Base-by-base conservation (phyloP, 2,329 filamentous ascomycete genomes). In the Colletotrichum melonis region DNA sequence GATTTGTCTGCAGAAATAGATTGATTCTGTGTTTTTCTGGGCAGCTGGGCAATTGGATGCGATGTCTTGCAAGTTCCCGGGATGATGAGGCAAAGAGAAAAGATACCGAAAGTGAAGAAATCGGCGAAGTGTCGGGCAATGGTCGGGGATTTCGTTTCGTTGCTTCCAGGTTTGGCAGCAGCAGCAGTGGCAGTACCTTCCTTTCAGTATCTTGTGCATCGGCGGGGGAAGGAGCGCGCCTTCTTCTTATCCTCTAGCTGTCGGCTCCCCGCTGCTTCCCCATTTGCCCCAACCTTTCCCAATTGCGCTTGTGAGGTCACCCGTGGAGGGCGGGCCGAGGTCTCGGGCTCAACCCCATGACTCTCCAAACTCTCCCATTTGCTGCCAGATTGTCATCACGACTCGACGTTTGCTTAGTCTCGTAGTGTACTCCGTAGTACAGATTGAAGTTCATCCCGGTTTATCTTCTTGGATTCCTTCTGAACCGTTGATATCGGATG, bases 211-310 rank as follows among this genome's bases (percentile, higher is more conserved):
- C 14, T 7, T 49, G 42, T 11, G 42, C 42, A 49, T n/a, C 42
- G 52, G 54, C 54, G 54, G 30, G 55, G 11, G 46, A 60, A 52
- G 70, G 60, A 73, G 58, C 30, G 66, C 46, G 54, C 22, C 70
- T n/a, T 70, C 67, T 73, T 12, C 35, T 73, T 73, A 73, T 73
- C 60, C 60, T 65, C 65, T 46, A 22, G 26, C 52, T 62, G 42
- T 30, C 63, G 63, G 68, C 63, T 57, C 35, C 59, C 42, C 54
- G 30, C 42, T 63, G 57, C 70, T 64, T 30, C 14, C 26, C 59
- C 42, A 42, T 42, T 42, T 16, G 32, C 38, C 22, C 38, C 60
- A 24, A 54, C n/a, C 42, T 32, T 49, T 22, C 42, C 49, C 22
- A 55, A 55, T 24, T 32, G 12, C 52, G 55, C 24, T 35, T 49